Evolutionary conservation across 345 rosid species (phyloP).

Genomic region (Populus simonii): DNA sequence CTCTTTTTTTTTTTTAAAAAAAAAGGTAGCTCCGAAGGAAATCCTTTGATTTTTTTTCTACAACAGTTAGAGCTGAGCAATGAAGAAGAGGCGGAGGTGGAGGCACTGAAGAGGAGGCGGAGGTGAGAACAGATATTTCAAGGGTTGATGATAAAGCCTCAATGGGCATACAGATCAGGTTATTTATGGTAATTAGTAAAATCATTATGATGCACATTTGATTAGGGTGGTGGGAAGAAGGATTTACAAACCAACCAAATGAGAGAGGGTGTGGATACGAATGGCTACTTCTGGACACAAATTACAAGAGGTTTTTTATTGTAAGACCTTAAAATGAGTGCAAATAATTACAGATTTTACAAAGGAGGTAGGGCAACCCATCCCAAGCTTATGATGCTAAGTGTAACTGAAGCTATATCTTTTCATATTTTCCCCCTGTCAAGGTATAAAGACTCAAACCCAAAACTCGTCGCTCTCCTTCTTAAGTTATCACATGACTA

Average conservation of each 20-base stretch:
- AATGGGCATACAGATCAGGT: background rate
- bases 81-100: background rate
- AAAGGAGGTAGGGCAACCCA: background rate
- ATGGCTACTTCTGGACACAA: background rate
- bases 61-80: background rate
- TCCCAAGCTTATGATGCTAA: background rate
- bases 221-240: background rate
- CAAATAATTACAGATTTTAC: background rate
- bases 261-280: background rate
- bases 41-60: background rate
- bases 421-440: background rate
- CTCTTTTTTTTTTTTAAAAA: too few species aligned
- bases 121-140: background rate
- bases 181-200: background rate
- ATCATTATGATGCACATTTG: background rate
- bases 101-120: background rate
- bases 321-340: background rate
- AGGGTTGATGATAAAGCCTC: background rate
- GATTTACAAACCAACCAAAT: background rate
- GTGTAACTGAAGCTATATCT: background rate
- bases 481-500: background rate
- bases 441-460: background rate
- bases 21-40: background rate
- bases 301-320: background rate
- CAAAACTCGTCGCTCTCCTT: background rate